Evolutionary conservation across 2,329 filamentous ascomycete species (phyloP).

Genomic region (Colletotrichum somersetense): DNA sequence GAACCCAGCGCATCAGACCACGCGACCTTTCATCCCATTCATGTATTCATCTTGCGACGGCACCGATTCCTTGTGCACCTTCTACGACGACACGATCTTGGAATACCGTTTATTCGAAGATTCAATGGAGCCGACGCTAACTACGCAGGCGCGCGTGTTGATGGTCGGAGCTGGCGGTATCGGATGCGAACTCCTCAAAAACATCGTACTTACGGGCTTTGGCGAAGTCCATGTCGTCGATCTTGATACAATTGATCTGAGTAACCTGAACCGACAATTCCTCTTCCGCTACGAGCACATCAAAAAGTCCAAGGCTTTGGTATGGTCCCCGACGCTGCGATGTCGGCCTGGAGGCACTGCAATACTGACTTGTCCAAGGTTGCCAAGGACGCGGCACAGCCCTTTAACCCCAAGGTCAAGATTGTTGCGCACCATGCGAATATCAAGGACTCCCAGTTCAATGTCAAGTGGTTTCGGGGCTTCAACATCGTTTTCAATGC

Average conservation of each 20-base stretch:
- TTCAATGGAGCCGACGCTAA: conserved; percentile 50
- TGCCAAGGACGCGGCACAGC: conserved; percentile 89
- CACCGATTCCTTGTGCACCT: neutral
- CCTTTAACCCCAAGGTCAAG: conserved; percentile 89
- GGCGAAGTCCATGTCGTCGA: conserved; percentile 95
- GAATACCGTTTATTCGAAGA: conserved; percentile 18
- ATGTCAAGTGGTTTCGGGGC: conserved; percentile 85
- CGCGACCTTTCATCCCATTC: conserved; percentile 15
- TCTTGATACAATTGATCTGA: conserved; percentile 97
- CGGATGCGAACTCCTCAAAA: conserved; percentile 97
- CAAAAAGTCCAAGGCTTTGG: conserved; percentile 95
- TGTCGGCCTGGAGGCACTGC: conserved; percentile 4
- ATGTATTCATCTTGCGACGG: neutral
- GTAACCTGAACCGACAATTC: conserved; percentile 97
- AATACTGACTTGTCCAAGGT: conserved; percentile 66
- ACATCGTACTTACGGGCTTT: conserved; percentile 91
- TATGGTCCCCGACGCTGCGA: conserved; percentile 58
- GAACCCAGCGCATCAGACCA: conserved; percentile 38
- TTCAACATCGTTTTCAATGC: conserved; percentile 96
- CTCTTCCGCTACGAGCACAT: conserved; percentile 97
- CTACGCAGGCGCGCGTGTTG: conserved; percentile 80
- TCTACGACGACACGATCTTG: neutral
- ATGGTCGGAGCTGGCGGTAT: conserved; percentile 98
- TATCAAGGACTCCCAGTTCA: conserved; percentile 91
- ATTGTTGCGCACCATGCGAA: conserved; percentile 93